Percentiles rank a stretch among this genome's conserved stretches.
Evolutionary conservation across 192 early-diverging fungal species (phyloP).

Genomic region (Pilaira anomala): DNA sequence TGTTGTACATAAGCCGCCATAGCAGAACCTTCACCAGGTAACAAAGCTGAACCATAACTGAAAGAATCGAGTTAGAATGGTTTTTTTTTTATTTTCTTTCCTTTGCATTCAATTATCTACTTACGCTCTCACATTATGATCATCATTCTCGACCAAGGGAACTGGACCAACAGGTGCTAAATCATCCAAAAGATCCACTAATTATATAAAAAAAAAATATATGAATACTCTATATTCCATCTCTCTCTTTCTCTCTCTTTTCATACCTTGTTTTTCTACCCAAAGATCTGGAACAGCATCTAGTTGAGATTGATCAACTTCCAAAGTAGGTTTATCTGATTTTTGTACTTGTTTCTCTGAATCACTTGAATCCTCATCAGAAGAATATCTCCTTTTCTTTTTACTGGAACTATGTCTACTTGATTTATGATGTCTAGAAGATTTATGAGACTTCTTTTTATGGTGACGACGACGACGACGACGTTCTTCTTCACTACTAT

Average conservation of each 20-base stretch:
- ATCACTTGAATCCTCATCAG: slow-evolving; percentile 13
- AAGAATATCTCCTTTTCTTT: slow-evolving; percentile 16
- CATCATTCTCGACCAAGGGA: slow-evolving; percentile 58
- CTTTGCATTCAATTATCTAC: slow-evolving; percentile 4
- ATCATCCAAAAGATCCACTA: slow-evolving; percentile 61
- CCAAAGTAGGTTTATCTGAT: slow-evolving; percentile 16
- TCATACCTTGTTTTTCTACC: slow-evolving; percentile 56
- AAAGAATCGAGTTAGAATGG: slow-evolving; percentile 19
- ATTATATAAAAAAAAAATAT: slow-evolving; percentile 2
- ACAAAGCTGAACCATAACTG: slow-evolving; percentile 75
- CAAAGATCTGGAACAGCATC: slow-evolving; percentile 52
- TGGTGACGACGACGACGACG: slow-evolving; percentile 14
- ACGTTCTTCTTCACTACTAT: slow-evolving; percentile 6
- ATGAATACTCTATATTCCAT: neutral
- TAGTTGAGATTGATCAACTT: slow-evolving; percentile 29
- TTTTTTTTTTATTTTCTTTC: neutral
- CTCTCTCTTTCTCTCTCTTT: neutral
- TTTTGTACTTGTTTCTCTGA: neutral
- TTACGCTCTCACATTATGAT: slow-evolving; percentile 60
- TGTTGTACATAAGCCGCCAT: slow-evolving; percentile 88
- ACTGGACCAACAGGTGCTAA: slow-evolving; percentile 62
- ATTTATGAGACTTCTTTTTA: neutral
- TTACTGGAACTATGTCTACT: slow-evolving; percentile 11
- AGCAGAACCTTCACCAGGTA: slow-evolving; percentile 89
- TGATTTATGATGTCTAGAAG: slow-evolving; percentile 9